Percentiles rank a stretch among this genome's conserved stretches.
Evolutionary conservation across 257 asterid genomes (phyloP).

Genomic region (Capsicum rhomboideum): DNA sequence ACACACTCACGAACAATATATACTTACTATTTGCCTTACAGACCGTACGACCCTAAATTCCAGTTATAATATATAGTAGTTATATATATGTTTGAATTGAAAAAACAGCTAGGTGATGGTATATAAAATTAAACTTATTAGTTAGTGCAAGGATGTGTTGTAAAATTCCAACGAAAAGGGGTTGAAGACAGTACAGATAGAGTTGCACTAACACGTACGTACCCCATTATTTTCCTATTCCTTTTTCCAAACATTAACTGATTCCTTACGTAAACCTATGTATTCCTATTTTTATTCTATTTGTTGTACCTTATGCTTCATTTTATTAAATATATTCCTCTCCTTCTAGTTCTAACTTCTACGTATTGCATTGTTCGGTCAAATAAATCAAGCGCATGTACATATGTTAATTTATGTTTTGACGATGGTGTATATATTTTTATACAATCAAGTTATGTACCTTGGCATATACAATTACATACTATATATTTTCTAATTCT

Average conservation of each 20-base stretch:
- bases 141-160: neutral
- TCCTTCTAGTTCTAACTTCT: neutral
- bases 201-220: neutral
- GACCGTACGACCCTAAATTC: neutral
- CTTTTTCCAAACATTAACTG: neutral
- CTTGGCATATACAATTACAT: too few relatives aligned
- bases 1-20: neutral
- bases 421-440: neutral
- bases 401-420: neutral
- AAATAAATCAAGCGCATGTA: neutral
- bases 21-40: neutral
- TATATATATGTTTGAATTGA: neutral
- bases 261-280: neutral
- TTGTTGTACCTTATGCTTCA: too few relatives aligned
- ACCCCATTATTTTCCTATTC: neutral
- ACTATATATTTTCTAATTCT: neutral
- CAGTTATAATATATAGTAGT: neutral
- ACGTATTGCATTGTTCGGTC: rapidly evolving
- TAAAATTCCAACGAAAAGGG: neutral
- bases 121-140: neutral
- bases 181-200: constrained; percentile 2
- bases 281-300: neutral
- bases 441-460: neutral
- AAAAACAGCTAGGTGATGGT: neutral
- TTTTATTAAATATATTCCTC: neutral